Evolutionary conservation across 202 grass and related monocot genomes (phyloP).

Genomic region (Hordeum pubiflorum): DNA sequence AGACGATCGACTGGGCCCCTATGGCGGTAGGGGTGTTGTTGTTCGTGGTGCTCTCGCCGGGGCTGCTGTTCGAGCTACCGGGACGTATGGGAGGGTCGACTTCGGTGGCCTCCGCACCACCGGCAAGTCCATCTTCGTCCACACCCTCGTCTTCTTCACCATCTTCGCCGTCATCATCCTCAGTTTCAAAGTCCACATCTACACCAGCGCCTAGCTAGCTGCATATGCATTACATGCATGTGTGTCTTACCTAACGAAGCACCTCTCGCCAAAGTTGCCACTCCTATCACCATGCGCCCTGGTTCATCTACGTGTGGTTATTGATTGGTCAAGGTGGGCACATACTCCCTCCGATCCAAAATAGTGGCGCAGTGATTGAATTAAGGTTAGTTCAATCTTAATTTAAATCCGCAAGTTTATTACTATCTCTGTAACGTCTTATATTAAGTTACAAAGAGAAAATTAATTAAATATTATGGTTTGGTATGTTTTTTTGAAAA

Average conservation of each 20-base stretch:
- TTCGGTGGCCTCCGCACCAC: slow-evolving; percentile 38
- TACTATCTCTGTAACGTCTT: no score
- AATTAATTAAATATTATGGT: no score
- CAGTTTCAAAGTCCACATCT: slow-evolving; percentile 35
- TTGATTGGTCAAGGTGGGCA: background rate
- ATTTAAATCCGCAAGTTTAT: no score
- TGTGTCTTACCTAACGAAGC: background rate
- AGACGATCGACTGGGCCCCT: slow-evolving; percentile 47
- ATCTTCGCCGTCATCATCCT: slow-evolving; percentile 37
- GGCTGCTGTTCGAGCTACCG: slow-evolving; percentile 44
- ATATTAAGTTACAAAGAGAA: no score
- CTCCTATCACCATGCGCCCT: background rate
- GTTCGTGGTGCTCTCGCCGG: slow-evolving; percentile 53
- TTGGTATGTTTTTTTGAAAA: no score
- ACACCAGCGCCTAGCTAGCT: slow-evolving; percentile 21
- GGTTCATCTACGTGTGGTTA: background rate
- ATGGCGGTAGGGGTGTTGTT: slow-evolving; percentile 41
- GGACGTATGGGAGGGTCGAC: slow-evolving; percentile 28
- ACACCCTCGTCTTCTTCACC: slow-evolving; percentile 47
- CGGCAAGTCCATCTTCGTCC: slow-evolving; percentile 36
- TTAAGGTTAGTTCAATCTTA: no score
- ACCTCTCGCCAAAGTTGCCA: background rate
- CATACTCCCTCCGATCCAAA: no score
- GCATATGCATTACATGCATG: background rate
- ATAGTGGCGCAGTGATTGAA: no score